Evolutionary conservation across 75 land plant genomes (phyloP), one percentile per base, ranked within the genome.

Genomic region (Ceratopteris richardii): DNA sequence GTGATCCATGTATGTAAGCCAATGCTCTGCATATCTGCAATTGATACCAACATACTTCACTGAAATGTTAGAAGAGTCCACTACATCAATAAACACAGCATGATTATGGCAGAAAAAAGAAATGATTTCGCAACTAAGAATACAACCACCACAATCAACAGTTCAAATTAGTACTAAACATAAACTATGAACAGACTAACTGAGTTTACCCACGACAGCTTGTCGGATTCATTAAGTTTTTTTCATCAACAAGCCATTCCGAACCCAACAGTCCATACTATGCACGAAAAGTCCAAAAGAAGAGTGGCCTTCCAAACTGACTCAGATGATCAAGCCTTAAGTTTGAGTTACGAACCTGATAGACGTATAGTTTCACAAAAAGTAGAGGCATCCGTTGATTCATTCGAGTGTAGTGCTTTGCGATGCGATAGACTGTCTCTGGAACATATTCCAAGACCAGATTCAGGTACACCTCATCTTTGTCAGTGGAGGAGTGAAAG

Each of bases 381-480:
- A 86, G 63, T 11, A 86, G 69, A n/a, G 96, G 96, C 84, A 90
- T 90, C 47, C 87, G 63, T 64, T 90, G 91, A 58, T 75, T 78
- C 66, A 72, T 66, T 60, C 73, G 70, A 61, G 74, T 83, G 65
- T 90, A 85, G 60, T 83, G 91, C 70, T 75, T 84, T 27, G 80
- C 65, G 30, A 87, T 86, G 6, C 82, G 74, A 57, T 85, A 84
- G 26, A 88, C 77, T 9, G 73, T 81, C 59, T 88, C 93, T 0
- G 93, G 89, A 11, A 88, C 89, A 73, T 76, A 88, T 64, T 88
- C 93, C 72, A 88, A 76, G 10, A 88, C 93, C 71, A 87, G 48
- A 60, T 87, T 87, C 39, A 87, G 79, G 62, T 78, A 87, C 16
- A 87, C 80, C 60, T 87, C 93, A 55, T 88, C 77, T 56, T 70